Conservation (phyloP, 208 protist genomes). For the Giardia muris region DNA sequence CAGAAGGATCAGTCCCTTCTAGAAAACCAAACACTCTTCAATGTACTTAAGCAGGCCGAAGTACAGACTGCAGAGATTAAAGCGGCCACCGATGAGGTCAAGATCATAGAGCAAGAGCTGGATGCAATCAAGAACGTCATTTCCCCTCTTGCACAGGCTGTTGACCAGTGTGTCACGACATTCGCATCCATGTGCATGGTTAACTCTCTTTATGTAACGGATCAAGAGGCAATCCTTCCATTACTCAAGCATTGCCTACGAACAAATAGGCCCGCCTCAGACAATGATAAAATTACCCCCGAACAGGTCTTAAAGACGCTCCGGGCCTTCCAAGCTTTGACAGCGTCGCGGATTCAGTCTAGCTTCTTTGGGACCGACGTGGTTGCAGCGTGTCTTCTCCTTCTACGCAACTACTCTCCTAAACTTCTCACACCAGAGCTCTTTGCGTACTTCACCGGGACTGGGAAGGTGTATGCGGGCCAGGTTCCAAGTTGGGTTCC, state of each 20-base stretch:
- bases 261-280: background rate
- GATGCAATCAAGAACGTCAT: background rate
- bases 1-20: background rate
- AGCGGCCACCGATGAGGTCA: background rate
- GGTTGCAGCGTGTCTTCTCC: background rate
- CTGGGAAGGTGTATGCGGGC: background rate
- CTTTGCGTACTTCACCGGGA: background rate
- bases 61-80: background rate
- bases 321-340: background rate
- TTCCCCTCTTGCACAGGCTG: background rate
- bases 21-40: background rate
- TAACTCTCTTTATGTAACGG: constrained; percentile 1
- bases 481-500: background rate
- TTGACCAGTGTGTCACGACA: background rate
- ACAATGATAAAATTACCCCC: background rate
- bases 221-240: background rate
- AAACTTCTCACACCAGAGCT: background rate
- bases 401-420: background rate
- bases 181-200: background rate
- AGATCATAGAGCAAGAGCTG: constrained; percentile 1
- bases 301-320: background rate
- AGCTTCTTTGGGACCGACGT: background rate
- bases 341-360: background rate
- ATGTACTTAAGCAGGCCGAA: background rate
- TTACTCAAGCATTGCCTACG: background rate